Base-by-base conservation (phyloP, 148 eudicot genomes). In the Agrostemma githago region DNA sequence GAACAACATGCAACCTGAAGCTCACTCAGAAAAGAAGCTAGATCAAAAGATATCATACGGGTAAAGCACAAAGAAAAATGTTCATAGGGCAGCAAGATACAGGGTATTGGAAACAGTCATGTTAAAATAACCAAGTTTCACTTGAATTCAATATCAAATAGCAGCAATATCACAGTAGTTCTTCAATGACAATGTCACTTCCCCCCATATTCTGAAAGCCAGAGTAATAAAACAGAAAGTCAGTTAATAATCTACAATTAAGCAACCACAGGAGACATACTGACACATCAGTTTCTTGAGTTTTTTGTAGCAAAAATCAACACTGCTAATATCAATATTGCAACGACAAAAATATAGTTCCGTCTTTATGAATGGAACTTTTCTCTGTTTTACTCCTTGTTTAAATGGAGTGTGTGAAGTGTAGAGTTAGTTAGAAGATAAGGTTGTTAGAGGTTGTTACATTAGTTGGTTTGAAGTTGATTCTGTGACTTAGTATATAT, bases 131-230 rank as follows among this genome's bases (percentile, higher is more conserved):
- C 57, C 68, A 48, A 39, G 44, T 41, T 51, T 14, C 21, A 44
- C 16, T 46, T 17, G 53, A 43, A 62, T 70, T 34, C 51, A 21
- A 39, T 16, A 67, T 72, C 54, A 60, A 58, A 66, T 12, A 76
- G 7, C 66, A 69, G 68, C 38, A 5, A 5, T 10, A 21, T 19
- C 56, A 51, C 56, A 68, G 5, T 62, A 72, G 26, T 77, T 77
- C 63, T 38, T 63, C 70, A 44, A 17, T n/a, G 59, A 44, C 51
- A 70, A 46, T 20, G 38, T 10, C 74, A 17, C 58, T 64, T 80
- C 76, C 76, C 11, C 80, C 74, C 83, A 51, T 76, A 62, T 20
- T 77, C 79, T 62, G 70, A 53, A 51, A 69, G 73, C 34, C 56
- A n/a, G 17, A 41, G n/a, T 10, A 54, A 39, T n/a, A 61, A 5